A percentile compares a stretch with the other conserved stretches of the same genome.
Conservation (phyloP, 768 basidiomycete genomes). For the Mycena vitilis region DNA sequence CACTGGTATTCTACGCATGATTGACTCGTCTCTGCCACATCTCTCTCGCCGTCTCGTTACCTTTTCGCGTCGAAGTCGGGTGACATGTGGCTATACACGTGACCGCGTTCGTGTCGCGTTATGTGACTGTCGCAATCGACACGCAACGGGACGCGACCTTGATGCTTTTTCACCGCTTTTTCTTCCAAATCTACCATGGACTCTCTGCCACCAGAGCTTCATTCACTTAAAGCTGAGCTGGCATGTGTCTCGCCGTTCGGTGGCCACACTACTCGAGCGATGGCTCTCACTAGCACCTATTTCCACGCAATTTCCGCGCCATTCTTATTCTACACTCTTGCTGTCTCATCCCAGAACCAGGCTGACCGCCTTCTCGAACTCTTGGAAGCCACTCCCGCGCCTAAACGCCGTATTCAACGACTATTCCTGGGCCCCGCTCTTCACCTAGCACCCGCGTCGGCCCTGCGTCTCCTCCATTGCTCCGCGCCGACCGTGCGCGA, state of each 20-base stretch:
- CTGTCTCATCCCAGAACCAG: neutral
- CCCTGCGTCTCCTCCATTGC: neutral
- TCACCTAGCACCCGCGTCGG: neutral
- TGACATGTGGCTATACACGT: too few relatives aligned
- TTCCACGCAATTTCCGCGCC: conserved; percentile 15
- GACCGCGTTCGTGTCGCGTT: conserved; percentile 24
- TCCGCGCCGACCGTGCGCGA: conserved; percentile 17
- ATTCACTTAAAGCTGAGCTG: conserved; percentile 6
- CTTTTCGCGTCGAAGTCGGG: too few relatives aligned
- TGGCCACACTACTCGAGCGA: neutral
- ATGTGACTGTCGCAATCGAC: conserved; percentile 28
- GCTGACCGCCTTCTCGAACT: neutral
- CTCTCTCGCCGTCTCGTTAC: too few relatives aligned
- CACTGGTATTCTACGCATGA: too few relatives aligned
- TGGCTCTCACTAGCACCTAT: conserved; percentile 22
- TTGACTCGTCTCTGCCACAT: too few relatives aligned
- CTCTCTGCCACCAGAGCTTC: conserved; percentile 21
- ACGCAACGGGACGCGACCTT: conserved; percentile 1
- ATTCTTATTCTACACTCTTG: conserved; percentile 20
- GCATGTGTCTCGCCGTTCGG: conserved; percentile 16
- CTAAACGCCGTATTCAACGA: neutral
- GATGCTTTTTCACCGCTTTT: neutral
- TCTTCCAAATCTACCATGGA: conserved; percentile 5
- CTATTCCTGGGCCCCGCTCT: conserved; percentile 16
- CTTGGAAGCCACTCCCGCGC: neutral